A percentile compares a stretch with the other conserved stretches of the same genome.
Conservation (phyloP, 306 rosid genomes). For the Medicago arabica region DNA sequence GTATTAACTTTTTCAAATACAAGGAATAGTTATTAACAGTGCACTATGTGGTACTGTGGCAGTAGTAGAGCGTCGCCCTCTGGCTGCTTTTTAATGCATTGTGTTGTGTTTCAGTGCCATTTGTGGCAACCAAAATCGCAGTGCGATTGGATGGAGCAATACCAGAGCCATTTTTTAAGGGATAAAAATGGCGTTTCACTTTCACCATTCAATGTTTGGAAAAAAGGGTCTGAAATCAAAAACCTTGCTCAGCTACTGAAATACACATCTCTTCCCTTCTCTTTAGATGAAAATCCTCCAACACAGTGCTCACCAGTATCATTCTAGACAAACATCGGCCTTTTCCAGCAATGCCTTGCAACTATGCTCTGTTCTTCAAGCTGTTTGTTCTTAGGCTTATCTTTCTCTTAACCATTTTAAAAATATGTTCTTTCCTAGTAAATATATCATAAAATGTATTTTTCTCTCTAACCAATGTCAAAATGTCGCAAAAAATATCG, state of each 20-base stretch:
- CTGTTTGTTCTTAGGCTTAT: background rate
- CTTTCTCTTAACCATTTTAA: background rate
- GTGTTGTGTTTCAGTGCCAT: background rate
- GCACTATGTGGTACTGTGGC: background rate
- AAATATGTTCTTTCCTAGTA: background rate
- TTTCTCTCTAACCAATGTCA: background rate
- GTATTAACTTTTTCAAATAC: slow-evolving; percentile 9
- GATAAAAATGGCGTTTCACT: background rate
- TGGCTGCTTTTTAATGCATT: background rate
- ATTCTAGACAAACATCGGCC: background rate
- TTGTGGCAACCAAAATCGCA: background rate
- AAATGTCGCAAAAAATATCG: background rate
- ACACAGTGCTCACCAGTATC: background rate
- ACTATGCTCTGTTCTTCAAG: background rate
- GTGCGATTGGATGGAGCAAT: background rate
- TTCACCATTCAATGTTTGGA: background rate
- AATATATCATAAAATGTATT: background rate
- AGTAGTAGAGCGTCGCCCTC: background rate
- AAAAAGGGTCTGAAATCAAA: background rate
- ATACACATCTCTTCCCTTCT: background rate
- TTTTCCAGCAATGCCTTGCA: background rate
- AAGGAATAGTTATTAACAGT: background rate
- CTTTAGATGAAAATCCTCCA: background rate
- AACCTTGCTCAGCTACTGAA: background rate
- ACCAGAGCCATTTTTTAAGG: background rate